These are phyloP conservation scores for Anethum foeniculum DNA, from an alignment of 140 eudicot species.

Conservation along the genomic window DNA sequence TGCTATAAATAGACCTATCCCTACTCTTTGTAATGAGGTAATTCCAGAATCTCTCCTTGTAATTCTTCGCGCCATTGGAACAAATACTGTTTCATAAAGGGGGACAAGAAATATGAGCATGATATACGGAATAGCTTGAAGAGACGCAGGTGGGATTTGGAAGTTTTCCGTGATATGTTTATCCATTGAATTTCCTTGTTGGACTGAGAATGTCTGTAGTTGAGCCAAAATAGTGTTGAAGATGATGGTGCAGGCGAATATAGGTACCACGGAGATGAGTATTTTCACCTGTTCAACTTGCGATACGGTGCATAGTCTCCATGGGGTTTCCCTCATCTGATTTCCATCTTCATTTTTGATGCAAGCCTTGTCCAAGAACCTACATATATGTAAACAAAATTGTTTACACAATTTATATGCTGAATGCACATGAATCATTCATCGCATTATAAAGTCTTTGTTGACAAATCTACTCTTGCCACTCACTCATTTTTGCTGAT, in stretches of 20 bases:
- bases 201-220: conserved; percentile 83
- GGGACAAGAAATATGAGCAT: conserved; percentile 67
- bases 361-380: conserved; percentile 81
- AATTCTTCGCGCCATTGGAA: conserved; percentile 50
- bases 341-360: conserved; percentile 43
- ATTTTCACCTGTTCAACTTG: conserved; percentile 85
- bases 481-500: neutral
- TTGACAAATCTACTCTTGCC: neutral
- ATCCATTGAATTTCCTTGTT: conserved; percentile 69
- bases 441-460: neutral
- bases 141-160: conserved; percentile 74
- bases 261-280: conserved; percentile 67
- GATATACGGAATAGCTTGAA: conserved; percentile 65
- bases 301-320: conserved; percentile 63
- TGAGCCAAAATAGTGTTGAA: conserved; percentile 85
- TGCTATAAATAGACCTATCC: conserved; percentile 65
- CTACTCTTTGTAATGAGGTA: conserved; percentile 64
- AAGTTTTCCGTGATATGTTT: conserved; percentile 38
- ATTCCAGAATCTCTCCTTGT: conserved; percentile 62
- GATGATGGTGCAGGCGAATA: conserved; percentile 74
- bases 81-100: conserved; percentile 53
- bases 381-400: conserved; percentile 6
- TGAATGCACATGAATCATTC: neutral
- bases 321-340: conserved; percentile 46
- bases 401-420: neutral